These are phyloP conservation scores for Alopecurus myosuroides DNA, from an alignment of 176 grass and related monocot species.

Conservation along the genomic window DNA sequence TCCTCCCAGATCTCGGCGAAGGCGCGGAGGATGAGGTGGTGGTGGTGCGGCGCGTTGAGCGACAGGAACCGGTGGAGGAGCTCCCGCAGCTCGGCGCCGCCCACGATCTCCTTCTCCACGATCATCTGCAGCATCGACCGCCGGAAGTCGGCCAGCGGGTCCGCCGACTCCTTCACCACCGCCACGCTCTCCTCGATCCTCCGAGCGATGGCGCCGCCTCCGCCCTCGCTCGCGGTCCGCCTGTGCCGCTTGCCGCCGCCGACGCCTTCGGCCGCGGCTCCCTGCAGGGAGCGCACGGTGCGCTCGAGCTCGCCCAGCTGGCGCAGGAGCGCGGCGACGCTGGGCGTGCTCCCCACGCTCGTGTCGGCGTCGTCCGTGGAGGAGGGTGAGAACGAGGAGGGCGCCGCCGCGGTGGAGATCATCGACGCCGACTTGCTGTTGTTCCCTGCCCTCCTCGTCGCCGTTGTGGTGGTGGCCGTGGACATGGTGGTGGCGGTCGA, in stretches of 20 bases:
- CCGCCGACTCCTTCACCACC: slow-evolving; percentile 72
- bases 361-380: slow-evolving; percentile 20
- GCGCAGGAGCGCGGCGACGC: slow-evolving; percentile 59
- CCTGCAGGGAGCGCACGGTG: slow-evolving; percentile 28
- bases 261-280: not conserved
- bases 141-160: slow-evolving; percentile 64
- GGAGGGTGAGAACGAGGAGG: slow-evolving; percentile 30
- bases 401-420: not conserved
- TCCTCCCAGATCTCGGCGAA: slow-evolving; percentile 91
- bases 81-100: slow-evolving; percentile 41
- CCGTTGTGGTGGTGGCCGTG: not conserved
- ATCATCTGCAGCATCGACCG: slow-evolving; percentile 88
- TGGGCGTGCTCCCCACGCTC: slow-evolving; percentile 47
- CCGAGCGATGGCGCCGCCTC: not conserved
- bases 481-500: not conserved
- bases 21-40: slow-evolving; percentile 58
- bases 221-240: slow-evolving; percentile 41
- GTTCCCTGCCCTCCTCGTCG: not conserved
- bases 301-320: slow-evolving; percentile 65
- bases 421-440: not conserved
- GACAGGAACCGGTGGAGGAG: slow-evolving; percentile 65
- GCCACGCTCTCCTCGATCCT: slow-evolving; percentile 70
- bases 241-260: slow-evolving; percentile 17
- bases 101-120: slow-evolving; percentile 79
- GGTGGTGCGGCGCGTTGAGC: slow-evolving; percentile 61